Evolutionary conservation across 2,329 filamentous ascomycete species (phyloP).

Genomic region (Colletotrichum sojae): DNA sequence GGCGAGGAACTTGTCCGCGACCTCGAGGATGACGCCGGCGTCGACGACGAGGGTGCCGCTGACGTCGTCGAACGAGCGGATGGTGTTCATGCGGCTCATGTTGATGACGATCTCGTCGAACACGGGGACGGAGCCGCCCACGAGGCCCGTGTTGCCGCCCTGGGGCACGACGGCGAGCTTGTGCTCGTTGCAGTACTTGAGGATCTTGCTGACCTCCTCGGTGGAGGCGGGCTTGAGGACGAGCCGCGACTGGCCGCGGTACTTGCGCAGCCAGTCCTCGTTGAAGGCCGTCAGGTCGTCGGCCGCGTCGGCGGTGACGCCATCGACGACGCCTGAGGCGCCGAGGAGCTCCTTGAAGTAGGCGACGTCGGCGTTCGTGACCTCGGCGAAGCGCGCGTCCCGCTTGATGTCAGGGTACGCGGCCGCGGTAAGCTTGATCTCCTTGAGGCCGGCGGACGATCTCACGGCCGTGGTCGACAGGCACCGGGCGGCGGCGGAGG

Average conservation of each 20-base stretch:
- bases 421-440: constrained; percentile 82
- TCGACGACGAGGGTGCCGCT: constrained; percentile 92
- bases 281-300: constrained; percentile 95
- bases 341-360: constrained; percentile 88
- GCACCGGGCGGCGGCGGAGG: constrained; percentile 21
- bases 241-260: constrained; percentile 88
- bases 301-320: constrained; percentile 78
- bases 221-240: constrained; percentile 89
- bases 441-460: constrained; percentile 31
- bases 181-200: constrained; percentile 96
- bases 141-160: constrained; percentile 95
- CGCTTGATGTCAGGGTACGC: constrained; percentile 88
- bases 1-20: constrained; percentile 87
- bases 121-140: constrained; percentile 95
- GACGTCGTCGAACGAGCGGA: constrained; percentile 92
- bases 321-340: constrained; percentile 86
- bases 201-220: constrained; percentile 89
- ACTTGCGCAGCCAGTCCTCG: constrained; percentile 99
- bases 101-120: constrained; percentile 99
- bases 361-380: constrained; percentile 84
- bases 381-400: constrained; percentile 79
- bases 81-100: constrained; percentile 89
- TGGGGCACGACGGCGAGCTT: constrained; percentile 95
- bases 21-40: constrained; percentile 91
- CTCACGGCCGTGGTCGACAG: constrained; percentile 38